phyloP scores from a whole-genome alignment of 257 asterid species.

The Rhazya stricta region DNA sequence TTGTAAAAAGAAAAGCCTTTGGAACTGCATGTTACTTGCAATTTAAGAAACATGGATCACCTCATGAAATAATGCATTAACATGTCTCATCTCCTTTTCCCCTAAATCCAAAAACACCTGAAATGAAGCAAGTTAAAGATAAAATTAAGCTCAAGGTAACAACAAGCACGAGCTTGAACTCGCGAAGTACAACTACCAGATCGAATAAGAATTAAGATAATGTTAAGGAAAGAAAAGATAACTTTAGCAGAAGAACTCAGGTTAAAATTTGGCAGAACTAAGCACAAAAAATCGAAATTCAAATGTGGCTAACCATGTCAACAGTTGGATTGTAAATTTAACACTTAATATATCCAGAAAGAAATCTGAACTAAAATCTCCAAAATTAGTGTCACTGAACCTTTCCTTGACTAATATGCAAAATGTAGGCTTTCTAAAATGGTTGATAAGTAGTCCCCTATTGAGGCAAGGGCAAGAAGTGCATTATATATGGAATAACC shows the following conservation, averaged over 20 bases:
- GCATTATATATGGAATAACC: conserved; percentile 4
- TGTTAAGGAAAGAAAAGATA: not conserved
- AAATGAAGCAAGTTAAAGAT: conserved; percentile 9
- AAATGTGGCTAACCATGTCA: not conserved
- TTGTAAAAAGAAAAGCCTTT: not conserved
- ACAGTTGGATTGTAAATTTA: not conserved
- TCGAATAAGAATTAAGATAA: too few relatives aligned
- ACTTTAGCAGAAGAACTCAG: not conserved
- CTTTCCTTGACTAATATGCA: not conserved
- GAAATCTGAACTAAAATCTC: not conserved
- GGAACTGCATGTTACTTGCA: not conserved
- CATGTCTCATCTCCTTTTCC: conserved; percentile 70
- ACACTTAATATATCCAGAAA: not conserved
- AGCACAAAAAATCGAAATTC: not conserved
- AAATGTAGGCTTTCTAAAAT: not conserved
- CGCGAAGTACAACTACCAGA: not conserved
- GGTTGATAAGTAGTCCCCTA: not conserved
- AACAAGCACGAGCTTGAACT: not conserved
- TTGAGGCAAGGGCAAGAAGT: conserved; percentile 1
- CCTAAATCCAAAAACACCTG: conserved; percentile 88
- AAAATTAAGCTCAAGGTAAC: not conserved
- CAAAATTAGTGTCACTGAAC: not conserved
- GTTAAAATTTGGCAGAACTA: not conserved
- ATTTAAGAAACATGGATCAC: conserved; percentile 31
- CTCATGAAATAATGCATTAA: conserved; percentile 77